Evolutionary conservation across 1,139 yeast species (phyloP).

Genomic region (Candida neerlandica): DNA sequence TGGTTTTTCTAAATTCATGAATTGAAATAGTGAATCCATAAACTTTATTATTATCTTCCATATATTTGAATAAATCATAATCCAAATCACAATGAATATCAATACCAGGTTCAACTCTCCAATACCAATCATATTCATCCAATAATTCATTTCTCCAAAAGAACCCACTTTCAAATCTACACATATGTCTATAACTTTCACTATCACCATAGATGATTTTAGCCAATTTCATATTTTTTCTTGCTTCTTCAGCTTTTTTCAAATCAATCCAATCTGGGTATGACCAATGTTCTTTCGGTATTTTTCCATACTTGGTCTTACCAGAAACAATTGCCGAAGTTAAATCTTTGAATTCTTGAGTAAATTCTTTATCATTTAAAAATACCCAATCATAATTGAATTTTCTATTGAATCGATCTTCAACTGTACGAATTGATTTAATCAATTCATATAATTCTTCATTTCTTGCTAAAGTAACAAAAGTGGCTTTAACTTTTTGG

Average conservation of each 20-base stretch:
- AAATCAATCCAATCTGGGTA: slow-evolving; percentile 34
- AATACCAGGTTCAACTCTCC: slow-evolving; percentile 93
- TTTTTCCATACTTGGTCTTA: slow-evolving; percentile 64
- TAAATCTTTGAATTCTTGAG: slow-evolving; percentile 56
- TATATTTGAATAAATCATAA: slow-evolving; percentile 84
- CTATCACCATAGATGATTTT: slow-evolving; percentile 79
- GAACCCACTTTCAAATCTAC: slow-evolving; percentile 73
- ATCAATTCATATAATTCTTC: slow-evolving; percentile 70
- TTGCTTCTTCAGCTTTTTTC: slow-evolving; percentile 51
- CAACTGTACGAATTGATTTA: slow-evolving; percentile 69
- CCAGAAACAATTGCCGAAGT: slow-evolving; percentile 56
- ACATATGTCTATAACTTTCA: slow-evolving; percentile 74
- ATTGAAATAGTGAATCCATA: slow-evolving; percentile 84
- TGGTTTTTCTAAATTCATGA: slow-evolving; percentile 73
- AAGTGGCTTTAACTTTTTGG: slow-evolving; percentile 65
- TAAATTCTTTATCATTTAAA: slow-evolving; percentile 75
- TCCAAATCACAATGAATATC: slow-evolving; percentile 87
- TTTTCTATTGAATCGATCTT: slow-evolving; percentile 88
- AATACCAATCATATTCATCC: slow-evolving; percentile 76
- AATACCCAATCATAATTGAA: slow-evolving; percentile 88
- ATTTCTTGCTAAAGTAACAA: slow-evolving; percentile 82
- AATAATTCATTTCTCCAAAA: slow-evolving; percentile 78
- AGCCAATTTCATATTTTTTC: slow-evolving; percentile 75
- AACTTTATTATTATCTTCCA: slow-evolving; percentile 68
- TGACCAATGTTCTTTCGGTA: slow-evolving; percentile 71